A percentile compares a stretch with the other conserved stretches of the same genome.
Conservation (phyloP, 23 red algal species). For the Chondrus crispus region DNA sequence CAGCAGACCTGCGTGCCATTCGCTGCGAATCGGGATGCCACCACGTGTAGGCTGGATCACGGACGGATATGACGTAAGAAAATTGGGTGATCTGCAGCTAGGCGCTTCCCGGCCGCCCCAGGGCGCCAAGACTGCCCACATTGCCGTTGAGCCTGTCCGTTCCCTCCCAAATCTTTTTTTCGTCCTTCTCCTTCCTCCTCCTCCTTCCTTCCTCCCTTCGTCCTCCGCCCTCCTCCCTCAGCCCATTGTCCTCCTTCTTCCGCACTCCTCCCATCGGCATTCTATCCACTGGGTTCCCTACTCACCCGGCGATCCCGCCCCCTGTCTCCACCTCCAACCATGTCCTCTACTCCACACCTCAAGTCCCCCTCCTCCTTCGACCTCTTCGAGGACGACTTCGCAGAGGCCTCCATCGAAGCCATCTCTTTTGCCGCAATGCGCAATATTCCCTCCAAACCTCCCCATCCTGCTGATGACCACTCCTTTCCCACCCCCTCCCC, state of each 20-base stretch:
- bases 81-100: too few species aligned
- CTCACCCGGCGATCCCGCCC: background rate
- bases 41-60: too few species aligned
- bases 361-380: background rate
- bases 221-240: background rate
- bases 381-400: conserved; percentile 66
- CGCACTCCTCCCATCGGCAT: background rate
- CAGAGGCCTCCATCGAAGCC: conserved; percentile 57
- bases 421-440: conserved; percentile 35
- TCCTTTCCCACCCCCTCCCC: conserved; percentile 28
- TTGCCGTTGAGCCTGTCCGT: too few species aligned
- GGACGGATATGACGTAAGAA: too few species aligned
- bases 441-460: conserved; percentile 3
- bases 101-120: too few species aligned
- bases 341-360: background rate
- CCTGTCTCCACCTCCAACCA: background rate
- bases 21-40: too few species aligned
- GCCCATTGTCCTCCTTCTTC: background rate
- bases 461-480: background rate
- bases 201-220: too few species aligned
- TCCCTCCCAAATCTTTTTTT: too few species aligned
- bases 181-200: too few species aligned
- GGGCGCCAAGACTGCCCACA: too few species aligned
- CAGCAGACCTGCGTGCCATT: too few species aligned
- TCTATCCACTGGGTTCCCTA: background rate